These are phyloP conservation scores for Penicillium paneum DNA, from an alignment of 2,329 filamentous ascomycete species.

Conservation along the genomic window DNA sequence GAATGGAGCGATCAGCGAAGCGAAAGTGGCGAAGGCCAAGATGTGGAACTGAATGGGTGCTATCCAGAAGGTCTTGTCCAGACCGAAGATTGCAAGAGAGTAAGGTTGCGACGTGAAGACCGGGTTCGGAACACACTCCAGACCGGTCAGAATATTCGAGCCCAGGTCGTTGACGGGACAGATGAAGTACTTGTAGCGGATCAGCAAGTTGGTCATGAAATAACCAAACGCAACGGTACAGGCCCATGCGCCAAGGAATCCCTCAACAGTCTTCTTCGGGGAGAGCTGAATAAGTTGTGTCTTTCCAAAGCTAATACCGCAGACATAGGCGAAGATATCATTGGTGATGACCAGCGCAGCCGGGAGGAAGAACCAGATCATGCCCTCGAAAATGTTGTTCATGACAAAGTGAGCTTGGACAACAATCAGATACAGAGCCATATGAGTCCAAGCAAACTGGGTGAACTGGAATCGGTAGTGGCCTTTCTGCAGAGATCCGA, in stretches of 20 bases:
- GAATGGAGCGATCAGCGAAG: conserved; percentile 93
- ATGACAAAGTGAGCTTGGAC: conserved; percentile 99
- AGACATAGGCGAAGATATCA: conserved; percentile 97
- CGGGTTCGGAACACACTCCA: conserved; percentile 86
- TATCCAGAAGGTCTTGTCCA: conserved; percentile 69
- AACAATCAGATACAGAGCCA: conserved; percentile 96
- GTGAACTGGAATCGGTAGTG: conserved; percentile 99
- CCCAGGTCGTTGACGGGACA: conserved; percentile 96
- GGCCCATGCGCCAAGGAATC: conserved; percentile 92
- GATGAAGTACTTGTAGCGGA: conserved; percentile 94
- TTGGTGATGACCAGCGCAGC: conserved; percentile 95
- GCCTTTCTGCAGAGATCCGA: conserved; percentile 87
- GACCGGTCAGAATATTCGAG: conserved; percentile 85
- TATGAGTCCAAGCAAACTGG: conserved; percentile 98
- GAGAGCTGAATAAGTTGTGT: conserved; percentile 97
- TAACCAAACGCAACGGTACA: conserved; percentile 87
- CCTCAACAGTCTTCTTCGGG: conserved; percentile 98
- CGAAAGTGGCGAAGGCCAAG: conserved; percentile 84
- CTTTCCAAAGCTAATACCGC: conserved; percentile 92
- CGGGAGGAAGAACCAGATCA: conserved; percentile 99
- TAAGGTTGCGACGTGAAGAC: conserved; percentile 80
- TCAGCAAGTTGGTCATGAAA: conserved; percentile 75
- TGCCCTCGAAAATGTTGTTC: conserved; percentile 99
- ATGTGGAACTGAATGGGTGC: conserved; percentile 93
- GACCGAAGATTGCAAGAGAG: conserved; percentile 66